These are phyloP conservation scores for Silene coronaria DNA, from an alignment of 179 eudicot species.

Conservation along the genomic window DNA sequence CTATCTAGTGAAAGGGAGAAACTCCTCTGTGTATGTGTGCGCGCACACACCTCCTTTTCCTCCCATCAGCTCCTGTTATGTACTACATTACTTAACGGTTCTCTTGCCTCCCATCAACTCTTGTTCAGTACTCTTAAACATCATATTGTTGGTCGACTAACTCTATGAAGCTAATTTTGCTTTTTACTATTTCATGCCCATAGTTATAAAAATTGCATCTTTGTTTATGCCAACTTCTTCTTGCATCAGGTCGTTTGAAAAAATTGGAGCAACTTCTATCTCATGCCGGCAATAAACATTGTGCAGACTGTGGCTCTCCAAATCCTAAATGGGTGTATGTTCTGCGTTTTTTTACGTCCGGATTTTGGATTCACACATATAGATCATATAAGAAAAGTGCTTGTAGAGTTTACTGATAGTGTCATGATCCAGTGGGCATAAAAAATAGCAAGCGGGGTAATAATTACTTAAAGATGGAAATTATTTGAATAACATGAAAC, in stretches of 20 bases:
- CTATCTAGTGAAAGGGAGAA: too few relatives aligned
- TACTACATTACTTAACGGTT: too few relatives aligned
- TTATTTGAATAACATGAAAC: not conserved
- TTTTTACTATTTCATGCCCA: not conserved
- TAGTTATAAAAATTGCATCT: not conserved
- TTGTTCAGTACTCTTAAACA: too few relatives aligned
- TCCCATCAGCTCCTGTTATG: too few relatives aligned
- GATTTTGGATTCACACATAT: not conserved
- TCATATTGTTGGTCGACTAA: not conserved
- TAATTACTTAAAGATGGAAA: not conserved
- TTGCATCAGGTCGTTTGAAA: conserved; percentile 32
- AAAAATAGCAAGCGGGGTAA: not conserved
- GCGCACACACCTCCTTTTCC: too few relatives aligned
- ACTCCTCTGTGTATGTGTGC: too few relatives aligned
- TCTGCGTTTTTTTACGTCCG: not conserved
- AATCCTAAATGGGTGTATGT: conserved; percentile 99
- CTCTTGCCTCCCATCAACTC: too few relatives aligned
- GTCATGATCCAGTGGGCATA: not conserved
- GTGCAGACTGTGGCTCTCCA: conserved; percentile 94
- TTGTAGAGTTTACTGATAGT: not conserved
- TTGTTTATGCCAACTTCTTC: not conserved
- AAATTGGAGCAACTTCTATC: conserved; percentile 50
- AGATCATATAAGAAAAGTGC: not conserved
- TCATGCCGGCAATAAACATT: conserved; percentile 51
- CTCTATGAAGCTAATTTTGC: not conserved